These are phyloP conservation scores for Arabidopsis thaliana DNA, from an alignment of 345 rosid species.

Conservation along the genomic window TAIR10.1 NC_003076.8:19090001-19090500, in stretches of 20 bases:
- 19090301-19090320: constrained; percentile 24
- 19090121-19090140: too few species aligned
- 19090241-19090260: constrained; percentile 11
- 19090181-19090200: constrained; percentile 4
- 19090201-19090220: neutral
- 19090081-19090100: neutral
- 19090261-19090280: constrained; percentile 32
- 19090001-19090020: constrained; percentile 16
- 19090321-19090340: constrained; percentile 7
- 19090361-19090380: constrained; percentile 23
- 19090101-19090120: neutral
- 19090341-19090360: constrained; percentile 3
- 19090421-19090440: constrained; percentile 44
- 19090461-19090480: constrained; percentile 60
- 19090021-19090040: constrained; percentile 2
- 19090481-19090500: constrained; percentile 56
- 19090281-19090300: constrained; percentile 8
- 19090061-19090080: neutral
- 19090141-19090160: too few species aligned
- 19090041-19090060: constrained; percentile 5
- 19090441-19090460: constrained; percentile 51
- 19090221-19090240: neutral
- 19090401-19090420: constrained; percentile 54
- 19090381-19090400: constrained; percentile 61
- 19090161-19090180: neutral